Evolutionary conservation across 805 yeast genomes (phyloP).

Genomic region (Kregervanrija pseudodelftensis): DNA sequence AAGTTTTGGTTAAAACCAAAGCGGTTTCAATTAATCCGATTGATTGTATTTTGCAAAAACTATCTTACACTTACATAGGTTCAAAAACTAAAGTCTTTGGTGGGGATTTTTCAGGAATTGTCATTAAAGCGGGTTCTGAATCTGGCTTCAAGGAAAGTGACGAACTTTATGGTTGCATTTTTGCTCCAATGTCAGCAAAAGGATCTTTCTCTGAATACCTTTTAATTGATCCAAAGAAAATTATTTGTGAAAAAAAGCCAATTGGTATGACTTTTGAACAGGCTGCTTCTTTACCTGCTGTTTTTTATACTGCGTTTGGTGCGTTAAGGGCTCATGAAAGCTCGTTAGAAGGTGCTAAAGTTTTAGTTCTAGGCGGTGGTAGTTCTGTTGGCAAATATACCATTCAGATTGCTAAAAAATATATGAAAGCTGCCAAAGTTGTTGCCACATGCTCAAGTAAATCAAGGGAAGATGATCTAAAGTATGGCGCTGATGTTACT

Average conservation of each 20-base stretch:
- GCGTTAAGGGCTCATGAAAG: constrained; percentile 17
- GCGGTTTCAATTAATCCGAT: constrained; percentile 19
- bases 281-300: constrained; percentile 63
- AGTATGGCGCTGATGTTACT: constrained; percentile 48
- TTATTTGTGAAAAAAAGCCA: constrained; percentile 34
- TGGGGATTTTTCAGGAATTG: constrained; percentile 20
- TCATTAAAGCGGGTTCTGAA: constrained; percentile 16
- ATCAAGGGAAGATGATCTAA: constrained; percentile 17
- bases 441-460: constrained; percentile 43
- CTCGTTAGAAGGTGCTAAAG: constrained; percentile 34
- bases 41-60: constrained; percentile 10
- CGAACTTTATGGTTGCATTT: constrained; percentile 13
- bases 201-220: constrained; percentile 46
- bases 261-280: constrained; percentile 38
- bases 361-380: constrained; percentile 67
- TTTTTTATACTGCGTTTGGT: constrained; percentile 53
- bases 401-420: constrained; percentile 48
- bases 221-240: constrained; percentile 27
- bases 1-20: constrained; percentile 13
- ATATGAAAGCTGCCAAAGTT: constrained; percentile 40
- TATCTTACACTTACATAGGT: constrained; percentile 7
- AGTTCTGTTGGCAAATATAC: constrained; percentile 58
- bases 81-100: constrained; percentile 13
- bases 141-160: constrained; percentile 15
- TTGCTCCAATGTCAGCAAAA: constrained; percentile 2